Percentiles rank a stretch among this genome's conserved stretches.
These are phyloP conservation scores for Ophiognomonia clavigignenti-juglandacearum DNA, from an alignment of 2,329 filamentous ascomycete genomes.

Conservation along the genomic window DNA sequence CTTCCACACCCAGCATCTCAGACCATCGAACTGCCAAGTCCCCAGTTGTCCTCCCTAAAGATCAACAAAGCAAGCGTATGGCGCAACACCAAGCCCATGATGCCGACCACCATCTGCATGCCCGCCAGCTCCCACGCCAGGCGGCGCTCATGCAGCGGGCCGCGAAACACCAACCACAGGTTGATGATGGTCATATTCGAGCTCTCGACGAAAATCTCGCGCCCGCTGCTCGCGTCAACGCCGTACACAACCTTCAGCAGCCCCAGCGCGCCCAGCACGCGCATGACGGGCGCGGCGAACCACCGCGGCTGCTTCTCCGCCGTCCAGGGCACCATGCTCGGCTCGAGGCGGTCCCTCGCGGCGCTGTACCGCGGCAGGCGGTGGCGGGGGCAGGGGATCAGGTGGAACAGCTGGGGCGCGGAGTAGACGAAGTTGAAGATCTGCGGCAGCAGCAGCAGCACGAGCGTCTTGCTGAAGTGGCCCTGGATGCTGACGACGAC, in stretches of 20 bases:
- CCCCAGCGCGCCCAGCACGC: conserved; percentile 61
- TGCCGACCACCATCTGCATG: conserved; percentile 72
- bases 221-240: conserved; percentile 33
- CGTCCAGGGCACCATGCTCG: conserved; percentile 74
- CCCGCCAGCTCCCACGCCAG: conserved; percentile 73
- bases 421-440: conserved; percentile 97
- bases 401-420: conserved; percentile 79
- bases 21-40: conserved; percentile 20
- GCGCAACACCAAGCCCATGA: conserved; percentile 79
- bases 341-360: conserved; percentile 77
- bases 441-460: conserved; percentile 87
- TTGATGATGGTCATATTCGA: conserved; percentile 93
- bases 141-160: conserved; percentile 81
- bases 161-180: conserved; percentile 93
- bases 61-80: conserved; percentile 83
- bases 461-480: conserved; percentile 95
- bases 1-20: no score
- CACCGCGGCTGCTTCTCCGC: conserved; percentile 62
- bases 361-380: conserved; percentile 85
- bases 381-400: conserved; percentile 91
- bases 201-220: conserved; percentile 68
- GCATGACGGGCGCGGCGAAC: conserved; percentile 58
- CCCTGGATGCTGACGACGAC: conserved; percentile 94
- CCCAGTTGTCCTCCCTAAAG: conserved; percentile 84
- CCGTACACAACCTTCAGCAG: conserved; percentile 66